Base-by-base conservation (phyloP, 2,329 filamentous ascomycete species). In the Botrytis pseudocinerea region DNA sequence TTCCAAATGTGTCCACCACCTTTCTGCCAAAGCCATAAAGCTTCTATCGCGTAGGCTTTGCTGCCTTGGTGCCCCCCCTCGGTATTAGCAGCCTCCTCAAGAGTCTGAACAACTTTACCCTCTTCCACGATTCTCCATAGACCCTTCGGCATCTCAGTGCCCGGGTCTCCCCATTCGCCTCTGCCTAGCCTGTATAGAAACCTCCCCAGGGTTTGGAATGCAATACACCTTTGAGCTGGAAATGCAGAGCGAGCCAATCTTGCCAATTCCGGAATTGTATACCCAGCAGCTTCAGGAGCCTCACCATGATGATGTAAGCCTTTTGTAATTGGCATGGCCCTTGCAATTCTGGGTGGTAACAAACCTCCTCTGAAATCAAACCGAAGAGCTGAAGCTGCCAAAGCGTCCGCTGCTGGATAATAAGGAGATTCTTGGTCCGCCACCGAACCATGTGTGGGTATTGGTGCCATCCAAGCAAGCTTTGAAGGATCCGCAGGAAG, bases 281-380 rank as follows among this genome's bases (percentile, higher is more conserved):
- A 99, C 0, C 96, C 96, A 0, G 96, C 96, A 1, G 95, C 93
- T 82, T 97, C 94, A 25, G 96, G 96, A 1, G 95, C 95, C 73
- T 95, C 90, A 75, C 92, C 94, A 81, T 99, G 96, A 82, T 99
- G 95, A 82, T 99, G 96, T 22, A 99, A 87, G 0, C 96, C 96
- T 74, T 91, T 89, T 20, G 90, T 91, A 1, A 89, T 89, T 8
- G 95, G 93, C 40, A 98, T 90, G 2, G 88, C 85, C 72, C 94
- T 87, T 40, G 94, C 90, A 48, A 90, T 87, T 66, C 89, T 87
- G 0, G 96, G 96, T 0, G 95, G 90, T 20, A 99, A 86, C 4
- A 99, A 86, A 0, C 87, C 87, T 75, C 95, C 96, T 69, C 87
- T 88, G 81, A 99, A 97, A 81, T 95, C 92, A 85, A 98, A 99